Evolutionary conservation across 805 yeast species (phyloP).

Genomic region (Monosporozyma aerobia): DNA sequence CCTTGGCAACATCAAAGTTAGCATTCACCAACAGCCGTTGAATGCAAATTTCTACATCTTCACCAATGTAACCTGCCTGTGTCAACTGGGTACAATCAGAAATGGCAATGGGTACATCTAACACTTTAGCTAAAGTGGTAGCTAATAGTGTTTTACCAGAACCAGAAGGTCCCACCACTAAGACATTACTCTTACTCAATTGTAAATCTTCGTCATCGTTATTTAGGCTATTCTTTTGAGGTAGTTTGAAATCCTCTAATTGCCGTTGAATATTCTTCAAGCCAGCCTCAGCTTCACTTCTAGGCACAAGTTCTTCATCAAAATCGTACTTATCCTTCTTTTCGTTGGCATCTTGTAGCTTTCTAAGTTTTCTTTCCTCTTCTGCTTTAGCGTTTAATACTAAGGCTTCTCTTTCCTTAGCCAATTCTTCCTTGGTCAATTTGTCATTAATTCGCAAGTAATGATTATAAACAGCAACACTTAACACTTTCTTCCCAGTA

Average conservation of each 20-base stretch:
- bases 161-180: constrained; percentile 53
- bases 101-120: constrained; percentile 49
- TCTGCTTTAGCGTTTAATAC: constrained; percentile 17
- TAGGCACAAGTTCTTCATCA: constrained; percentile 5
- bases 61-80: constrained; percentile 59
- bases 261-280: constrained; percentile 24
- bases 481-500: constrained; percentile 44
- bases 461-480: constrained; percentile 55
- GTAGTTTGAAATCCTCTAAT: constrained; percentile 9
- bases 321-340: constrained; percentile 5
- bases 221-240: constrained; percentile 10
- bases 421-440: constrained; percentile 25
- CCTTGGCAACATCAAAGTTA: constrained; percentile 41
- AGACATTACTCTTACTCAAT: constrained; percentile 46
- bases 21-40: constrained; percentile 43
- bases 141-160: constrained; percentile 54
- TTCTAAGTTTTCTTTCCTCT: background rate
- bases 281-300: constrained; percentile 28
- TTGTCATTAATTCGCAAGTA: constrained; percentile 41
- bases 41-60: constrained; percentile 50
- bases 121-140: constrained; percentile 40
- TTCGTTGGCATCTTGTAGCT: background rate
- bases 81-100: constrained; percentile 56
- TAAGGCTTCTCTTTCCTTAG: constrained; percentile 19
- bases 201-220: constrained; percentile 34